Percentiles rank a stretch among this genome's conserved stretches.
Evolutionary conservation across 139 green algal genomes (phyloP).

Genomic region (Coelastrella sp.): DNA sequence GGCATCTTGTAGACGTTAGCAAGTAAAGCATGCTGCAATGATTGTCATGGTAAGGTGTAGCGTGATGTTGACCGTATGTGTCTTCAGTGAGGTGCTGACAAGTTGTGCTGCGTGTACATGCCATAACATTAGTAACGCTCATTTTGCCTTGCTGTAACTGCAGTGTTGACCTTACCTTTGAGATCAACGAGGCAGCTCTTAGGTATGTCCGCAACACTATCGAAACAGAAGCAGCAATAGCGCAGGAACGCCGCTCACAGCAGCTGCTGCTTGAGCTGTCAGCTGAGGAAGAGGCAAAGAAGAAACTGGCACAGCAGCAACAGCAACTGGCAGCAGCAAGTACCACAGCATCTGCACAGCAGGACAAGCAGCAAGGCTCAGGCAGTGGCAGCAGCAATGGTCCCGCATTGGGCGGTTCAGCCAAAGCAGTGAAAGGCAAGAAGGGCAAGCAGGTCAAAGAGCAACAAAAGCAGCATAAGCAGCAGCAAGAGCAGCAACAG

Average conservation of each 20-base stretch:
- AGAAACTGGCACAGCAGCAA: constrained; percentile 48
- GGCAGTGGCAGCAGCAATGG: neutral
- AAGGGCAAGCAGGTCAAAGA: constrained; percentile 47
- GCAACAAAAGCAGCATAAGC: constrained; percentile 1
- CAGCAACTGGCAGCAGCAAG: constrained; percentile 7
- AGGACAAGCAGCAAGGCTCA: neutral
- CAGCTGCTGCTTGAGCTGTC: constrained; percentile 78
- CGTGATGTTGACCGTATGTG: no score
- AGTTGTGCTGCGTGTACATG: no score
- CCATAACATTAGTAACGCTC: no score
- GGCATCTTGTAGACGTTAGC: no score
- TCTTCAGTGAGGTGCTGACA: no score
- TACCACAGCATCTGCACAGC: neutral
- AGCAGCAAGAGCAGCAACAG: constrained; percentile 17
- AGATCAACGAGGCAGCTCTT: constrained; percentile 65
- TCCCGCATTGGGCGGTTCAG: neutral
- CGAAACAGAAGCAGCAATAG: constrained; percentile 59
- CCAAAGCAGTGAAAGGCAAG: constrained; percentile 50
- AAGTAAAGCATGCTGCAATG: no score
- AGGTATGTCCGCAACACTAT: constrained; percentile 60
- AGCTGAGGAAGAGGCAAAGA: constrained; percentile 55
- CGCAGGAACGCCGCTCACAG: constrained; percentile 67
- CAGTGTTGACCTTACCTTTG: constrained; percentile 70
- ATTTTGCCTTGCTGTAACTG: constrained; percentile 37
- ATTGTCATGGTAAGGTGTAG: no score